Conservation (phyloP, 106 monocot genomes). For the Phalaenopsis aphrodite region DNA sequence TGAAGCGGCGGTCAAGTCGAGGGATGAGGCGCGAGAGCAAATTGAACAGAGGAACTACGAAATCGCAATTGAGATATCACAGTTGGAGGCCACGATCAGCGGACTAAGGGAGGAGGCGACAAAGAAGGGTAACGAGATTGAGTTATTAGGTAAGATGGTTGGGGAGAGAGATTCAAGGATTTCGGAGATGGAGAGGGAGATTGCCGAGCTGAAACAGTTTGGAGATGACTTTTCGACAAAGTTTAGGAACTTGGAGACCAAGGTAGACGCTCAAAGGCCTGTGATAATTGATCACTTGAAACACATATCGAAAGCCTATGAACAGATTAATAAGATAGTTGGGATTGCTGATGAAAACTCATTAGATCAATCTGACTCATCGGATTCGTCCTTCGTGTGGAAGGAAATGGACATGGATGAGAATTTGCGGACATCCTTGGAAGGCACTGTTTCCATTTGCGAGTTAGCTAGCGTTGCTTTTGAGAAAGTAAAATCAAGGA, state of each 20-base stretch:
- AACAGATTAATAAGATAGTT: conserved; percentile 38
- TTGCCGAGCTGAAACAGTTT: conserved; percentile 26
- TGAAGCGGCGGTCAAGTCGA: conserved; percentile 34
- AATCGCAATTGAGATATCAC: conserved; percentile 94
- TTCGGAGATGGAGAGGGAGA: conserved; percentile 33
- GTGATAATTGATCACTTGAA: conserved; percentile 70
- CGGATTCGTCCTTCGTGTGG: conserved; percentile 64
- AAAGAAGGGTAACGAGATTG: conserved; percentile 33
- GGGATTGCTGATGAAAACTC: conserved; percentile 20
- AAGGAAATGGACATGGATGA: conserved; percentile 66
- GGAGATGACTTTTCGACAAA: conserved; percentile 45
- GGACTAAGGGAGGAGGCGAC: conserved; percentile 42
- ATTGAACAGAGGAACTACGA: conserved; percentile 92
- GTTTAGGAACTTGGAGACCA: conserved; percentile 45
- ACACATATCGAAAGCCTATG: conserved; percentile 48
- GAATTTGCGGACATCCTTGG: conserved; percentile 38
- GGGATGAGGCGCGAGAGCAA: conserved; percentile 67
- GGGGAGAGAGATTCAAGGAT: conserved; percentile 33
- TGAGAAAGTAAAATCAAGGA: conserved; percentile 44
- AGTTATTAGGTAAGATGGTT: conserved; percentile 27
- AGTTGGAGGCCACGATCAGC: conserved; percentile 76
- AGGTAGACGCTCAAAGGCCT: conserved; percentile 57
- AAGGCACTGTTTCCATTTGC: conserved; percentile 51
- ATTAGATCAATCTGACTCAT: conserved; percentile 24
- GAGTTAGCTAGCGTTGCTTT: conserved; percentile 44